Evolutionary conservation across 805 yeast species (phyloP).

Genomic region (Nakazawaea ambrosiae): DNA sequence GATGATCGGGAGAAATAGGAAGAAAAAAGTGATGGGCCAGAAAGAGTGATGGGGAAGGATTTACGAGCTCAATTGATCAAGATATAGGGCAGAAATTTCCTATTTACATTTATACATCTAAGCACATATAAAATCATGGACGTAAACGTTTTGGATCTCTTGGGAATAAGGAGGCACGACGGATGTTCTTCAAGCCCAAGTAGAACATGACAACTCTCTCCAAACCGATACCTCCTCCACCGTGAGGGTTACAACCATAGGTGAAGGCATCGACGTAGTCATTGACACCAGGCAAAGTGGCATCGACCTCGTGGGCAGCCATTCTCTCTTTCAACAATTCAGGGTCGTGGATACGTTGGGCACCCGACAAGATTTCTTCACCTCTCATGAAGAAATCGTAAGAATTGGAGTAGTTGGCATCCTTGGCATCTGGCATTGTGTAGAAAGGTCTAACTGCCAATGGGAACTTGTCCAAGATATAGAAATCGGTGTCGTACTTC

Average conservation of each 20-base stretch:
- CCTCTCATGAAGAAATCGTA: conserved; percentile 99
- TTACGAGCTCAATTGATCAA: too few species aligned
- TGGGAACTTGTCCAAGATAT: conserved; percentile 97
- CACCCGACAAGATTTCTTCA: conserved; percentile 98
- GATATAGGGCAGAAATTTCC: too few species aligned
- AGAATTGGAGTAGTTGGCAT: conserved; percentile 91
- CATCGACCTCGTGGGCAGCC: conserved; percentile 76
- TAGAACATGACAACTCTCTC: conserved; percentile 99
- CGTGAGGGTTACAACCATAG: conserved; percentile 97
- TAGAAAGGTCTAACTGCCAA: conserved; percentile 95
- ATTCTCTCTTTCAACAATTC: conserved; percentile 76
- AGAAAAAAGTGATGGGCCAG: too few species aligned
- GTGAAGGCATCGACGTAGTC: conserved; percentile 91
- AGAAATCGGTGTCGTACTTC: conserved; percentile 95
- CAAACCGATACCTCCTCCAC: conserved; percentile 99
- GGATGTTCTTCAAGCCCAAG: conserved; percentile 92
- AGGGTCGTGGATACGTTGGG: conserved; percentile 97
- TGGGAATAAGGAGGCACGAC: conserved; percentile 99
- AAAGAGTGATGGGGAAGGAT: too few species aligned
- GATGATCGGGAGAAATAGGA: too few species aligned
- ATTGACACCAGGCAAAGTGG: conserved; percentile 70
- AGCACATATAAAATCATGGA: conserved; percentile 50
- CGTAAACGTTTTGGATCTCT: conserved; percentile 94
- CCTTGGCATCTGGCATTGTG: conserved; percentile 96
- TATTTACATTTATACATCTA: too few species aligned